phyloP scores from a whole-genome alignment of 495 filamentous ascomycete genomes.

The Tuber indicum region DNA sequence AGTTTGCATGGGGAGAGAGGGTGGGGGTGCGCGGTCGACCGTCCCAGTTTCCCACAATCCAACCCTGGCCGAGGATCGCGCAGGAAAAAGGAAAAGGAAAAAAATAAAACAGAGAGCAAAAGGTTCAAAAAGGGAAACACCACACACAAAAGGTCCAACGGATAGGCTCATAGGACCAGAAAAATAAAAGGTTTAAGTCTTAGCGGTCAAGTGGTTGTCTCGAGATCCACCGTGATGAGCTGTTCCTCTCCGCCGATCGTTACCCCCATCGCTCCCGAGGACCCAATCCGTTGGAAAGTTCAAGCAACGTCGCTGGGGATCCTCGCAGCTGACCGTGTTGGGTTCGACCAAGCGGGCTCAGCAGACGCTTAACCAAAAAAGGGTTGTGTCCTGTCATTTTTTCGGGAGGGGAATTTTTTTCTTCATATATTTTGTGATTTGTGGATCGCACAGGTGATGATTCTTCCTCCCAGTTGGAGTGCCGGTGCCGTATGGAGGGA shows the following conservation, averaged over 20 bases:
- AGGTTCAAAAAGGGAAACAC: slow-evolving; percentile 22
- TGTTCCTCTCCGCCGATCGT: slow-evolving; percentile 35
- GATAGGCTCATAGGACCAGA: slow-evolving; percentile 5
- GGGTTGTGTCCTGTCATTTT: slow-evolving; percentile 26
- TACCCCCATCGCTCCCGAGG: slow-evolving; percentile 32
- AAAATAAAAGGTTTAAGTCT: background rate
- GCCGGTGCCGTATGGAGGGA: background rate
- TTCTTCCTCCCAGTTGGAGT: background rate
- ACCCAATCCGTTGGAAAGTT: slow-evolving; percentile 38
- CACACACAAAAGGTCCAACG: slow-evolving; percentile 4
- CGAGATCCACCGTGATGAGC: slow-evolving; percentile 33
- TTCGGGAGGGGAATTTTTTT: background rate
- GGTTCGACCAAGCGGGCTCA: slow-evolving; percentile 20
- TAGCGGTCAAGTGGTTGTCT: slow-evolving; percentile 4
- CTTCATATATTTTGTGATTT: background rate
- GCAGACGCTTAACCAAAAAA: slow-evolving; percentile 20
- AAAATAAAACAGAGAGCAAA: slow-evolving; percentile 23
- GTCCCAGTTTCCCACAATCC: slow-evolving; percentile 22
- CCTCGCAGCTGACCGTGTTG: slow-evolving; percentile 33
- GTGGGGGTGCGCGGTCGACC: slow-evolving; percentile 17
- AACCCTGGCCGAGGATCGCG: slow-evolving; percentile 24
- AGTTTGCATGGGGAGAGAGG: slow-evolving; percentile 23
- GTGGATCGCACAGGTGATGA: background rate
- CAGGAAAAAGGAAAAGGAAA: slow-evolving; percentile 26
- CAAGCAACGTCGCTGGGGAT: slow-evolving; percentile 30